phyloP scores from a whole-genome alignment of 495 filamentous ascomycete species.

The Hyaloscypha variabilis region DNA sequence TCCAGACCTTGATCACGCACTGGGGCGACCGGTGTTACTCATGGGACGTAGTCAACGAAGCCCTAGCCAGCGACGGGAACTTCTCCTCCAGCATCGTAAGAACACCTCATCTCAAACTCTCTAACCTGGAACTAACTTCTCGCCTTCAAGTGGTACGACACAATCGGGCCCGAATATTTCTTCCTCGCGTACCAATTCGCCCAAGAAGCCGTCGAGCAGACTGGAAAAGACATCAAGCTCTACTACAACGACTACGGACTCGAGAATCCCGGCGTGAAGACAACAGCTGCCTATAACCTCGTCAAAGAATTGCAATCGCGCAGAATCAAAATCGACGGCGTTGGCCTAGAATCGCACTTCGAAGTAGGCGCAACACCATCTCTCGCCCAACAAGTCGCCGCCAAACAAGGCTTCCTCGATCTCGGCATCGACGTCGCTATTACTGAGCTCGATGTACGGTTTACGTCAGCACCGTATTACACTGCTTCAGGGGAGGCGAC shows the following conservation, averaged over 20 bases:
- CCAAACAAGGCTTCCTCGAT: conserved; percentile 48
- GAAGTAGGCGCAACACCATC: conserved; percentile 55
- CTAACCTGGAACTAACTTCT: background rate
- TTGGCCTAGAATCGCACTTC: conserved; percentile 67
- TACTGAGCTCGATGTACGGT: conserved; percentile 64
- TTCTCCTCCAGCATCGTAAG: conserved; percentile 59
- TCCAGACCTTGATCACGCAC: conserved; percentile 54
- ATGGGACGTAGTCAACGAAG: conserved; percentile 71
- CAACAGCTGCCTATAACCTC: conserved; percentile 44
- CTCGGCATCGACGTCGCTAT: conserved; percentile 62
- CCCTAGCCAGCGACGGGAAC: conserved; percentile 66
- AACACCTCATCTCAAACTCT: conserved; percentile 34
- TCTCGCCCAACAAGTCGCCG: conserved; percentile 47
- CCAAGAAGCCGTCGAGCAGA: conserved; percentile 53
- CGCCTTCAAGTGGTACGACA: background rate
- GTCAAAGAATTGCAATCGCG: conserved; percentile 55
- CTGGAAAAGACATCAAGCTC: conserved; percentile 47
- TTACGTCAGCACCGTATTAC: conserved; percentile 40
- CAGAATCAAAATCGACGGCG: conserved; percentile 62
- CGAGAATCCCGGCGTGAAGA: conserved; percentile 54
- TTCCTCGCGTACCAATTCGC: conserved; percentile 55
- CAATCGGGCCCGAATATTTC: conserved; percentile 58
- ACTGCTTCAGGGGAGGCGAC: conserved; percentile 47
- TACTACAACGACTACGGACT: conserved; percentile 76
- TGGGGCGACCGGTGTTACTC: conserved; percentile 55